Percentiles rank a stretch among this genome's conserved stretches.
Conservation (phyloP, 1,284 basidiomycete species). For the Meira nashicola region DNA sequence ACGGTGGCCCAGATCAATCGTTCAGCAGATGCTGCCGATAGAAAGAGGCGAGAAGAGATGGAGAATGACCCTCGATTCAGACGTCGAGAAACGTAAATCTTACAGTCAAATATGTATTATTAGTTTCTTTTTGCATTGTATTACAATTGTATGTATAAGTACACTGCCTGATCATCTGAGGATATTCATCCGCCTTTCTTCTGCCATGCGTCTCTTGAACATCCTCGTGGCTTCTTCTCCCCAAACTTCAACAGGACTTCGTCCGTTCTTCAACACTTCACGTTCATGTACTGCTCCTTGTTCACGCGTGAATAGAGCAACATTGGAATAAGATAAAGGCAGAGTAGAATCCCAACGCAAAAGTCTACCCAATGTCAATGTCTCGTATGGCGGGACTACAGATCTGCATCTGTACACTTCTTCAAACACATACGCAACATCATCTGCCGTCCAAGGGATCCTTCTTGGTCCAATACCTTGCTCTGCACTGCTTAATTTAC, state of each 20-base stretch:
- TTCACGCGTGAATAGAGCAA: slow-evolving; percentile 37
- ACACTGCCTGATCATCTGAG: background rate
- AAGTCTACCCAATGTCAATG: slow-evolving; percentile 26
- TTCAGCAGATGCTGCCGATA: slow-evolving; percentile 63
- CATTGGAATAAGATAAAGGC: slow-evolving; percentile 44
- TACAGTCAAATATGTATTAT: background rate
- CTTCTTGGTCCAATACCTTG: slow-evolving; percentile 8
- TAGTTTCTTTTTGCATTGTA: background rate
- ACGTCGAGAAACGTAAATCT: background rate
- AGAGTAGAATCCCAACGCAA: slow-evolving; percentile 46
- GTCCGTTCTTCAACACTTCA: slow-evolving; percentile 35
- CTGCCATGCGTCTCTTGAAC: slow-evolving; percentile 39
- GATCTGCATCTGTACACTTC: slow-evolving; percentile 45
- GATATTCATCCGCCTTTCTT: slow-evolving; percentile 17
- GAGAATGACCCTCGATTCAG: slow-evolving; percentile 6
- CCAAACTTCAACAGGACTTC: slow-evolving; percentile 45
- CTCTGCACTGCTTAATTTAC: background rate
- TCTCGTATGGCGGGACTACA: slow-evolving; percentile 42
- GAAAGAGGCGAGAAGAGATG: slow-evolving; percentile 61
- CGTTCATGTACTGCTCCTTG: slow-evolving; percentile 42
- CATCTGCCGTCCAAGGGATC: slow-evolving; percentile 46
- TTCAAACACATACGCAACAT: slow-evolving; percentile 45
- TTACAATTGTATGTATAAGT: slow-evolving; percentile 2
- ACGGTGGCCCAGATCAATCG: slow-evolving; percentile 69
- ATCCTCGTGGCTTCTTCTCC: slow-evolving; percentile 32